Percentiles rank a stretch among this genome's conserved stretches.
phyloP scores from a whole-genome alignment of 2,329 filamentous ascomycete species.

The Exophiala dermatitidis region DNA sequence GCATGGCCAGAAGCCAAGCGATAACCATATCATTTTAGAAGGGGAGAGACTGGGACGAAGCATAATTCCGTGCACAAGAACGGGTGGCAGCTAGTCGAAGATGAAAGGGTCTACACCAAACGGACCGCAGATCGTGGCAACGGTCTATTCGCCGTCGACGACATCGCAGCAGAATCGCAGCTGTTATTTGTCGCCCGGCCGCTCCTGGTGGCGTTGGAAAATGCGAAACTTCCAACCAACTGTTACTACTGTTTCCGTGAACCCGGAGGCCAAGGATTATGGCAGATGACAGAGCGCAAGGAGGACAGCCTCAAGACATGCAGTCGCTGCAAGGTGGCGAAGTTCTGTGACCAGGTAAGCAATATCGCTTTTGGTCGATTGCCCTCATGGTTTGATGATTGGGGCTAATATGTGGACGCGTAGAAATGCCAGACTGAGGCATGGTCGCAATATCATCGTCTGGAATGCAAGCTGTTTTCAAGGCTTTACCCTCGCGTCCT shows the following conservation, averaged over 20 bases:
- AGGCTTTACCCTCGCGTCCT: slow-evolving; percentile 42
- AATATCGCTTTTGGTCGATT: no score
- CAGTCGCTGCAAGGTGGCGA: slow-evolving; percentile 50
- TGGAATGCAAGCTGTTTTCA: slow-evolving; percentile 51
- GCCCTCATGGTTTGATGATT: no score
- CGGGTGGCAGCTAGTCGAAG: slow-evolving; percentile 3
- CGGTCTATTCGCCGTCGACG: slow-evolving; percentile 48
- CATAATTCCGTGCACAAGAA: background rate
- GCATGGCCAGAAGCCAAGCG: background rate
- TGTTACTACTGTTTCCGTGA: slow-evolving; percentile 51
- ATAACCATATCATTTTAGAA: background rate
- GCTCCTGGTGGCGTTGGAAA: slow-evolving; percentile 49
- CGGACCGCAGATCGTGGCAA: slow-evolving; percentile 34
- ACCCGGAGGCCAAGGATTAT: slow-evolving; percentile 5
- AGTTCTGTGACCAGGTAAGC: slow-evolving; percentile 54
- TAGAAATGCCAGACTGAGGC: slow-evolving; percentile 53
- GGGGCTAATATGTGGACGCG: no score
- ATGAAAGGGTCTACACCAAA: slow-evolving; percentile 5
- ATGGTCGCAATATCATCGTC: slow-evolving; percentile 54
- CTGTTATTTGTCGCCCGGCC: slow-evolving; percentile 47
- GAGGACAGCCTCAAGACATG: slow-evolving; percentile 45
- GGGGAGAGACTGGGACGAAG: background rate
- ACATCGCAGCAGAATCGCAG: slow-evolving; percentile 44
- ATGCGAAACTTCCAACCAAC: slow-evolving; percentile 44
- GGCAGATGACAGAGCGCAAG: slow-evolving; percentile 19